A percentile compares a stretch with the other conserved stretches of the same genome.
These are phyloP conservation scores for Mycena indigotica DNA, from an alignment of 768 basidiomycete genomes.

Conservation along the genomic window DNA sequence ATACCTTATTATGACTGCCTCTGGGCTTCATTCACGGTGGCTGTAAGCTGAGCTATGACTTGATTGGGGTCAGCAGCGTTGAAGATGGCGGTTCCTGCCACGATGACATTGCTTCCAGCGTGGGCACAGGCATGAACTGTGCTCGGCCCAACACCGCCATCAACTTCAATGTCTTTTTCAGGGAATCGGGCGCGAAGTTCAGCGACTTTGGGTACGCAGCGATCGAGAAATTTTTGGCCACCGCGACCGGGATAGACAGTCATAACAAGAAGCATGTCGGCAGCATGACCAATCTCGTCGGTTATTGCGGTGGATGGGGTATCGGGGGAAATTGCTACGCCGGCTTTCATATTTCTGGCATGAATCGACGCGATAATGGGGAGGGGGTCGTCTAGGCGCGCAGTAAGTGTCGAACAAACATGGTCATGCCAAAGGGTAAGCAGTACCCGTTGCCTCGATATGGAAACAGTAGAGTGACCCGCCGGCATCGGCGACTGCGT, in stretches of 20 bases:
- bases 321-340: conserved; percentile 95
- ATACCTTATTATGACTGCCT: conserved; percentile 26
- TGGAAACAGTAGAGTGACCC: conserved; percentile 97
- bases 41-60: conserved; percentile 75
- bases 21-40: conserved; percentile 69
- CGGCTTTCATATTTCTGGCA: conserved; percentile 85
- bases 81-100: conserved; percentile 96
- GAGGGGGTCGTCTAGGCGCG: conserved; percentile 58
- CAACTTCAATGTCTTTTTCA: conserved; percentile 95
- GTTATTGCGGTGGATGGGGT: conserved; percentile 89
- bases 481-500: conserved; percentile 94
- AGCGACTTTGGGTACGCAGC: conserved; percentile 90
- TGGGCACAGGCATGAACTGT: conserved; percentile 87
- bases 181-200: conserved; percentile 91
- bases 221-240: conserved; percentile 94
- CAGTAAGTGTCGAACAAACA: not conserved
- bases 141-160: conserved; percentile 94
- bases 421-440: not conserved
- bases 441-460: conserved; percentile 86
- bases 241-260: conserved; percentile 96
- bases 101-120: conserved; percentile 98
- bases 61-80: conserved; percentile 73
- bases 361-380: conserved; percentile 82
- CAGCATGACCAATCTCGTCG: conserved; percentile 76
- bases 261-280: conserved; percentile 98